phyloP scores from a whole-genome alignment of 2,329 filamentous ascomycete genomes.

The Stagonosporopsis chrysanthemi region DNA sequence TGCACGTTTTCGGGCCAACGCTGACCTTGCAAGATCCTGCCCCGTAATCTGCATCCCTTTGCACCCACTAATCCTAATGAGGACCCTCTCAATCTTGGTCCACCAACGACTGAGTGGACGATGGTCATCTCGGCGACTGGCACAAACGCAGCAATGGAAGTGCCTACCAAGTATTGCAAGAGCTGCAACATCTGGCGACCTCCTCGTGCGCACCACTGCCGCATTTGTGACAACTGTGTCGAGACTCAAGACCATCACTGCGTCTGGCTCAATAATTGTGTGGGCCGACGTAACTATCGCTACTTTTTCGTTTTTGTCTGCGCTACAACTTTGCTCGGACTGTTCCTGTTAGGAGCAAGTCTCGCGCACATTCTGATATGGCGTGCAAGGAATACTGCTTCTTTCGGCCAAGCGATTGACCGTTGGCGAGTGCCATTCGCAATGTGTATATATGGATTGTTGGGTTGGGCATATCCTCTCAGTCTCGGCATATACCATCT shows the following conservation, averaged over 20 bases:
- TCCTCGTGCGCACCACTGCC: conserved; percentile 93
- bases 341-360: conserved; percentile 78
- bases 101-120: conserved; percentile 91
- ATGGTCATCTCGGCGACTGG: conserved; percentile 83
- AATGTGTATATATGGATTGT: conserved; percentile 81
- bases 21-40: conserved; percentile 72
- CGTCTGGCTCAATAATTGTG: conserved; percentile 98
- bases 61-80: conserved; percentile 77
- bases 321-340: conserved; percentile 75
- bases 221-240: conserved; percentile 94
- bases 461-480: conserved; percentile 80
- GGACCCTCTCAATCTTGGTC: conserved; percentile 81
- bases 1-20: not conserved
- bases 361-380: conserved; percentile 84
- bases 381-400: conserved; percentile 66
- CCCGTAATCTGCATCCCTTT: conserved; percentile 88
- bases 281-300: conserved; percentile 95
- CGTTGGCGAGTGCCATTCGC: conserved; percentile 83
- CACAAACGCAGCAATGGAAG: conserved; percentile 87
- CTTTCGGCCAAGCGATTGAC: conserved; percentile 72
- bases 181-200: conserved; percentile 98
- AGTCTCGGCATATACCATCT: conserved; percentile 88
- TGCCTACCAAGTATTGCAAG: conserved; percentile 97
- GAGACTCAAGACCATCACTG: conserved; percentile 98
- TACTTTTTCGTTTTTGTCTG: conserved; percentile 95